These are phyloP conservation scores for Chalciporus sphaerocephalus DNA, from an alignment of 768 basidiomycete species.

Conservation along the genomic window DNA sequence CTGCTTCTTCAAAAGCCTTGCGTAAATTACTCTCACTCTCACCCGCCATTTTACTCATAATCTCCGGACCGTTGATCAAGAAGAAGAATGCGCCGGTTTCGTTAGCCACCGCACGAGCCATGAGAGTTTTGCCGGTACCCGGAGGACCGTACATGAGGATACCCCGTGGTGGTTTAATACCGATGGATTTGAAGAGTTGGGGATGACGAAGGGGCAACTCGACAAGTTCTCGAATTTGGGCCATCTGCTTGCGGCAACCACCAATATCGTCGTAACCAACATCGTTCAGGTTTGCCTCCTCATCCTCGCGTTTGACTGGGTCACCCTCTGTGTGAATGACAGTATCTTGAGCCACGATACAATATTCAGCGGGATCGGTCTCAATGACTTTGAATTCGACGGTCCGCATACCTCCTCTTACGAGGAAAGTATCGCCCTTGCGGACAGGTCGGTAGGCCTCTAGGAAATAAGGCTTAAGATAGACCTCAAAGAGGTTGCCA, in stretches of 20 bases:
- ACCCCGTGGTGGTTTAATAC: constrained; percentile 99
- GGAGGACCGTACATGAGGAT: constrained; percentile 98
- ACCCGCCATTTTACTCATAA: constrained; percentile 99
- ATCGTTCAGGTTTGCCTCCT: constrained; percentile 92
- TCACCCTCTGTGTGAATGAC: constrained; percentile 99
- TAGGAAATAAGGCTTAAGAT: constrained; percentile 98
- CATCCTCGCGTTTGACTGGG: constrained; percentile 97
- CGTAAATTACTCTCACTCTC: constrained; percentile 96
- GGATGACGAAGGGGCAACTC: constrained; percentile 97
- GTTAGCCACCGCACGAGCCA: constrained; percentile 99
- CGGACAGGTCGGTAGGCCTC: constrained; percentile 96
- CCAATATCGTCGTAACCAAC: constrained; percentile 99
- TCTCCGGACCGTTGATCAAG: constrained; percentile 98
- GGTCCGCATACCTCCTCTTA: constrained; percentile 96
- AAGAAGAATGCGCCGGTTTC: constrained; percentile 99
- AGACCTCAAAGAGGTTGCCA: constrained; percentile 98
- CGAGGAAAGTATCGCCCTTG: constrained; percentile 98
- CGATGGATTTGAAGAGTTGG: constrained; percentile 99
- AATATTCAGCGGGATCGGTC: constrained; percentile 96
- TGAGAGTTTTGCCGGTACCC: constrained; percentile 98
- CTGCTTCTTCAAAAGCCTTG: constrained; percentile 99
- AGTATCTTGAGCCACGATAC: constrained; percentile 98
- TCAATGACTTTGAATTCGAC: constrained; percentile 99
- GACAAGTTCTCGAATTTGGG: constrained; percentile 98
- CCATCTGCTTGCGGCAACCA: constrained; percentile 99